Conservation (phyloP, 2,329 filamentous ascomycete species). For the Trichoderma harzianum region DNA sequence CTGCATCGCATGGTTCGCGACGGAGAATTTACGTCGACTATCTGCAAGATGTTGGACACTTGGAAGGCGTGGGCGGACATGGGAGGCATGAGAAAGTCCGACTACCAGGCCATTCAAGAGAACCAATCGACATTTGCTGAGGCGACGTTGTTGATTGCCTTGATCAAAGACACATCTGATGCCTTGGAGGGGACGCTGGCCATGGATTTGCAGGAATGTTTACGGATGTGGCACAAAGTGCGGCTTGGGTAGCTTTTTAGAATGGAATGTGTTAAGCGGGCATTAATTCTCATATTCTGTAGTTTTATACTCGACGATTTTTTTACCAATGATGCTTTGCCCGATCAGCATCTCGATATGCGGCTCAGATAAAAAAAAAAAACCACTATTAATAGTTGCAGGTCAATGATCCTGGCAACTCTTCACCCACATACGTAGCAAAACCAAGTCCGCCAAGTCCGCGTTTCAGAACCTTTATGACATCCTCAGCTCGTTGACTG, state of each 20-base stretch:
- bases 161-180: constrained; percentile 45
- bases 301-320: background rate
- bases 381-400: background rate
- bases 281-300: background rate
- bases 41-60: constrained; percentile 46
- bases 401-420: background rate
- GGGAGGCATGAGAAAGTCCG: constrained; percentile 49
- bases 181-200: constrained; percentile 47
- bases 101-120: constrained; percentile 40
- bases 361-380: background rate
- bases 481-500: background rate
- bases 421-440: background rate
- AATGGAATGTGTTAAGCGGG: background rate
- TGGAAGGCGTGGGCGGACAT: constrained; percentile 56
- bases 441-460: background rate
- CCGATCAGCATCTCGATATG: background rate
- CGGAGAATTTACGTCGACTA: constrained; percentile 37
- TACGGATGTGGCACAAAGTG: constrained; percentile 52
- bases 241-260: constrained; percentile 41
- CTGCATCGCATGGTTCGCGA: constrained; percentile 53
- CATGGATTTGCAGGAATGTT: constrained; percentile 53
- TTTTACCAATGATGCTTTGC: too few species aligned
- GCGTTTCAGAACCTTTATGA: background rate
- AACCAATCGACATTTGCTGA: constrained; percentile 44
- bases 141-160: constrained; percentile 45